Conservation (phyloP, 495 filamentous ascomycete species). For the Evansstolkia leycettana region DNA sequence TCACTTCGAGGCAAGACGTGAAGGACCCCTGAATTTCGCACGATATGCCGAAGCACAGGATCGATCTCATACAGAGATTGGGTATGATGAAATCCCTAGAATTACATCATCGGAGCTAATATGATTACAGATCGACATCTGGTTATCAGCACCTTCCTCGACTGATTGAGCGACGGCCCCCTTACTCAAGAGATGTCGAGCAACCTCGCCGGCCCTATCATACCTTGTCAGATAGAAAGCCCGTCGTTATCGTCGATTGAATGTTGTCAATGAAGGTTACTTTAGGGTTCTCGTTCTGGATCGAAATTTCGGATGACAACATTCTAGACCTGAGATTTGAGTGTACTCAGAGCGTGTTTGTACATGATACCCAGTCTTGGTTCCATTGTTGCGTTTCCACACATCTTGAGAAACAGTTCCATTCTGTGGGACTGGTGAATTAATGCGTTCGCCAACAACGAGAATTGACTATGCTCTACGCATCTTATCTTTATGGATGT, state of each 20-base stretch:
- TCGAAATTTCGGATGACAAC: not conserved
- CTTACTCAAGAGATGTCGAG: constrained; percentile 16
- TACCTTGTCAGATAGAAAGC: constrained; percentile 13
- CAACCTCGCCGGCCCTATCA: constrained; percentile 10
- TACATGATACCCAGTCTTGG: constrained; percentile 20
- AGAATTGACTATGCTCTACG: too few relatives aligned
- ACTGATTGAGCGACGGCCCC: constrained; percentile 13
- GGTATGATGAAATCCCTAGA: too few relatives aligned
- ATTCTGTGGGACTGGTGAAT: too few relatives aligned
- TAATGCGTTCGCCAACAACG: too few relatives aligned
- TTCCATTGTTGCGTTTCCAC: constrained; percentile 2
- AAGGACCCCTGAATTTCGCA: constrained; percentile 3
- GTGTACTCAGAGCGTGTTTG: constrained; percentile 2
- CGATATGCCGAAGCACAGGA: too few relatives aligned
- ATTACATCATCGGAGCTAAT: not conserved
- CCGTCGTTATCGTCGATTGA: constrained; percentile 26
- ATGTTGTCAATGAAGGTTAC: too few relatives aligned
- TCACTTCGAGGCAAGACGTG: constrained; percentile 4
- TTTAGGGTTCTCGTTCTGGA: too few relatives aligned
- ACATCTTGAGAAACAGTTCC: not conserved
- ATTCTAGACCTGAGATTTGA: constrained; percentile 1
- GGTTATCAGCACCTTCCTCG: constrained; percentile 4
- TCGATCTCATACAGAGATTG: too few relatives aligned
- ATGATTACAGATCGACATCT: not conserved
- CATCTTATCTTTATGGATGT: too few relatives aligned